A percentile compares a stretch with the other conserved stretches of the same genome.
Evolutionary conservation across 352 stramenopile species (phyloP).

Genomic region (Pythium chondricola): DNA sequence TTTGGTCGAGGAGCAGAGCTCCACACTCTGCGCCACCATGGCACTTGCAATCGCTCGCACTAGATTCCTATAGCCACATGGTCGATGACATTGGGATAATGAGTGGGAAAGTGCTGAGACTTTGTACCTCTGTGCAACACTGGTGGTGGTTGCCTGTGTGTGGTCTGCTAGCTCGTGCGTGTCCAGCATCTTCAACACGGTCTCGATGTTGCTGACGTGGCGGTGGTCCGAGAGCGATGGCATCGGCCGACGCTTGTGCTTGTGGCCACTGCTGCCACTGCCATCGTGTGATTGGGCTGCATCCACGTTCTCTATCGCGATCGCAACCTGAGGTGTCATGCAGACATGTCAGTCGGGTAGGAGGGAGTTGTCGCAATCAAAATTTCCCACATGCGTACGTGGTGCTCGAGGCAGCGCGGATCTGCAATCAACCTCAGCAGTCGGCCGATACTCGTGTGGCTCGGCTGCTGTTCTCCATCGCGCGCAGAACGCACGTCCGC

Average conservation of each 20-base stretch:
- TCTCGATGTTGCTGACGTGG: conserved; percentile 43
- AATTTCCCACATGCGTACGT: too few species aligned
- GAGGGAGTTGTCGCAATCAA: too few species aligned
- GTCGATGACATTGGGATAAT: too few species aligned
- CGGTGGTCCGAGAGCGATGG: conserved; percentile 42
- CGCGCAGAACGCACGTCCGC: not conserved
- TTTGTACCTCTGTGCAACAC: too few species aligned
- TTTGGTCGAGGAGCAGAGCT: conserved; percentile 35
- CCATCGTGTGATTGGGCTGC: not conserved
- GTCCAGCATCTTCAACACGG: too few species aligned
- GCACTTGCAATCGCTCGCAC: conserved; percentile 31
- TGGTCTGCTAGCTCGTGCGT: too few species aligned
- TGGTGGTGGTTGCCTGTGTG: not conserved
- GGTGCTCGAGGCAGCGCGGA: conserved; percentile 11
- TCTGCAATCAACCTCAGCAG: conserved; percentile 17
- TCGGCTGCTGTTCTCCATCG: not conserved
- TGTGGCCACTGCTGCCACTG: not conserved
- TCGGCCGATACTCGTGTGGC: conserved; percentile 20
- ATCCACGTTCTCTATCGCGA: not conserved
- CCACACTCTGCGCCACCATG: conserved; percentile 34
- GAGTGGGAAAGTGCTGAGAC: too few species aligned
- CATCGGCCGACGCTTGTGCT: not conserved
- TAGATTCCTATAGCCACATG: conserved; percentile 27
- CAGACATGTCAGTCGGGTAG: too few species aligned
- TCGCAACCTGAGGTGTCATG: too few species aligned